phyloP scores from a whole-genome alignment of 805 yeast genomes.

The Pichia gijzeniarum region DNA sequence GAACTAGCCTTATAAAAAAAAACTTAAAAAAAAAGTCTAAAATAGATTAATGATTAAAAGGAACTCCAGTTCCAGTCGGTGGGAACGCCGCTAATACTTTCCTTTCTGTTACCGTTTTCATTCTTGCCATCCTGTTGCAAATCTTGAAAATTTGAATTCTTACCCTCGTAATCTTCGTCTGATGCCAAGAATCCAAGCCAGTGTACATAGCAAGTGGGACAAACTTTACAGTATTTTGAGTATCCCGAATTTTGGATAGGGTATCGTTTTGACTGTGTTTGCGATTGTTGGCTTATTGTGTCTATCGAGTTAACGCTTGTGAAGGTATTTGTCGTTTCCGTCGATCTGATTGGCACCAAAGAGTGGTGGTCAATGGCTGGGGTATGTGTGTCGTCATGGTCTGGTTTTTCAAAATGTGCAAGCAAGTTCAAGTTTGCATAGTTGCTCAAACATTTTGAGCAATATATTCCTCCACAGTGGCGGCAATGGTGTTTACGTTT shows the following conservation, averaged over 20 bases:
- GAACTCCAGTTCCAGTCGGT: constrained; percentile 52
- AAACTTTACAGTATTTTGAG: constrained; percentile 26
- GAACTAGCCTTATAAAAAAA: no score
- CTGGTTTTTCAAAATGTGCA: constrained; percentile 31
- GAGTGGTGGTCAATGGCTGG: background rate
- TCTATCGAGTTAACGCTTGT: constrained; percentile 1
- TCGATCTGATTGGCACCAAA: constrained; percentile 4
- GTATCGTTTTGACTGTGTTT: background rate
- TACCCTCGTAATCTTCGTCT: constrained; percentile 23
- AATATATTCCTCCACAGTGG: constrained; percentile 44
- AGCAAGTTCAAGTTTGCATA: constrained; percentile 29
- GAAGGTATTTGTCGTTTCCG: constrained; percentile 11
- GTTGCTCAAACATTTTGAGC: constrained; percentile 29
- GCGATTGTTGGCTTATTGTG: background rate
- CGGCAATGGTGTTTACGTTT: constrained; percentile 44
- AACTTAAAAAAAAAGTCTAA: no score
- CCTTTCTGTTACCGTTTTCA: constrained; percentile 19
- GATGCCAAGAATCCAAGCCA: constrained; percentile 25
- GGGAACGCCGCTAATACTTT: constrained; percentile 24
- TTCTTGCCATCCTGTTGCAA: constrained; percentile 3
- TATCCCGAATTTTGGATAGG: constrained; percentile 8
- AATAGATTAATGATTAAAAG: constrained; percentile 25
- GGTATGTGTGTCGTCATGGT: background rate
- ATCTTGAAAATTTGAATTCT: constrained; percentile 7
- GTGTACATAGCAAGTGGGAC: constrained; percentile 21